Conservation (phyloP, 1,284 basidiomycete genomes). For the Moniliophthora roreri region DNA sequence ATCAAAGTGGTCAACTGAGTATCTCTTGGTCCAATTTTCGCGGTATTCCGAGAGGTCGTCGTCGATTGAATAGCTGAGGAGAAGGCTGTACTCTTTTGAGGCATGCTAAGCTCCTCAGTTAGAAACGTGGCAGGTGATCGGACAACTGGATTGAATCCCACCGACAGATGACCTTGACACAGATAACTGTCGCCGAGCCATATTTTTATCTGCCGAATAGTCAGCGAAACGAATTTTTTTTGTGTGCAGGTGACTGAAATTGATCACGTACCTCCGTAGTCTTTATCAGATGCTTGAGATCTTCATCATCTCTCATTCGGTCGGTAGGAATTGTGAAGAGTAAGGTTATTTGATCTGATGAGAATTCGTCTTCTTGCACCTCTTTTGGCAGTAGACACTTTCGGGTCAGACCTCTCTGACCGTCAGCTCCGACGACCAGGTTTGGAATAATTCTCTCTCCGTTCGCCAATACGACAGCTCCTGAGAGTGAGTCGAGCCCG, state of each 20-base stretch:
- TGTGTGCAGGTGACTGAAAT: too few relatives aligned
- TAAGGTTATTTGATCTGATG: slow-evolving; percentile 32
- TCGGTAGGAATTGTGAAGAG: slow-evolving; percentile 37
- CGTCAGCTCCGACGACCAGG: slow-evolving; percentile 56
- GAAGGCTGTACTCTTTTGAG: slow-evolving; percentile 24
- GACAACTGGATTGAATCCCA: slow-evolving; percentile 16
- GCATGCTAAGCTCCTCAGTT: slow-evolving; percentile 18
- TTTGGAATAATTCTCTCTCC: slow-evolving; percentile 44
- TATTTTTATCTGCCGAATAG: slow-evolving; percentile 30
- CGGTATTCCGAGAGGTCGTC: slow-evolving; percentile 15
- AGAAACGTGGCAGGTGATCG: slow-evolving; percentile 5
- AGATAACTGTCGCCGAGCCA: slow-evolving; percentile 36
- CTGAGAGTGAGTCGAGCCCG: slow-evolving; percentile 37
- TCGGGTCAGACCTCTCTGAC: slow-evolving; percentile 52
- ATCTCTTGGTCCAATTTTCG: slow-evolving; percentile 25
- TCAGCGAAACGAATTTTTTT: not conserved
- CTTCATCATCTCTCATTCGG: slow-evolving; percentile 32
- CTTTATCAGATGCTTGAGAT: slow-evolving; percentile 31
- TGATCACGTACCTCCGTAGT: slow-evolving; percentile 27
- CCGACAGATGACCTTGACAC: slow-evolving; percentile 31
- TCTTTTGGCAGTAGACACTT: slow-evolving; percentile 35
- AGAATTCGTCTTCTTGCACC: slow-evolving; percentile 25
- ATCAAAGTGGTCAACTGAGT: slow-evolving; percentile 26
- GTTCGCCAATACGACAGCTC: slow-evolving; percentile 35
- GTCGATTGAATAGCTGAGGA: slow-evolving; percentile 21